Evolutionary conservation across 1,139 yeast species (phyloP).

Genomic region (Yamadazyma jaroonii): DNA sequence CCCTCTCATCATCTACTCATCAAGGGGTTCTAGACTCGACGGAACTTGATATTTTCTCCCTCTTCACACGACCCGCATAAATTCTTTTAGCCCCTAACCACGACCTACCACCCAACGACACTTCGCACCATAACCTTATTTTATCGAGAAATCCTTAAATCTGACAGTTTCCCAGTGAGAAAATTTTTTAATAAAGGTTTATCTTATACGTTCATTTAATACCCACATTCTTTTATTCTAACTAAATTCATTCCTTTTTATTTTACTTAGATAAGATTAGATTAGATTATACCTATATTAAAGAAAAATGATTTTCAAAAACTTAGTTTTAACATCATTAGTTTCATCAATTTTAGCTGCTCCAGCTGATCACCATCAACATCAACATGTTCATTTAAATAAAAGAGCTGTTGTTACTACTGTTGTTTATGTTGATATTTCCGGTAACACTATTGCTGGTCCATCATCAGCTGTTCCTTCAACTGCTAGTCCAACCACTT

Average conservation of each 20-base stretch:
- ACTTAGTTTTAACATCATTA: slow-evolving; percentile 27
- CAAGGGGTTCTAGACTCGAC: no score
- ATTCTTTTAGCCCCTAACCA: not conserved
- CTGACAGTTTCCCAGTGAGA: slow-evolving; percentile 1
- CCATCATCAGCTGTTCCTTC: slow-evolving; percentile 11
- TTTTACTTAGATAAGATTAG: not conserved
- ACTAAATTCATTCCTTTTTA: slow-evolving; percentile 9
- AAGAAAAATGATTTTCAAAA: slow-evolving; percentile 28
- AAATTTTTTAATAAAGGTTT: not conserved
- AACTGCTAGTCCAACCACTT: slow-evolving; percentile 6
- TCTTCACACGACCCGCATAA: no score
- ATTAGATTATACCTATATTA: slow-evolving; percentile 1
- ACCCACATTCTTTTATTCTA: slow-evolving; percentile 5
- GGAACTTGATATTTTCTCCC: no score
- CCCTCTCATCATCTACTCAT: no score
- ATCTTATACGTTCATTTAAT: slow-evolving; percentile 1
- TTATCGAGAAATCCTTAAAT: not conserved
- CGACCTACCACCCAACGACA: no score
- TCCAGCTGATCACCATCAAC: slow-evolving; percentile 41
- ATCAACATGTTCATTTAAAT: slow-evolving; percentile 35
- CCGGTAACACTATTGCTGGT: slow-evolving; percentile 26
- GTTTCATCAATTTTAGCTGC: slow-evolving; percentile 46
- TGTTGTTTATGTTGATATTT: slow-evolving; percentile 36
- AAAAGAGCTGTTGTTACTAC: slow-evolving; percentile 42
- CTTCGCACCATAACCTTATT: no score